Evolutionary conservation across 208 protist genomes (phyloP).

Genomic region (Porcisia deanei): DNA sequence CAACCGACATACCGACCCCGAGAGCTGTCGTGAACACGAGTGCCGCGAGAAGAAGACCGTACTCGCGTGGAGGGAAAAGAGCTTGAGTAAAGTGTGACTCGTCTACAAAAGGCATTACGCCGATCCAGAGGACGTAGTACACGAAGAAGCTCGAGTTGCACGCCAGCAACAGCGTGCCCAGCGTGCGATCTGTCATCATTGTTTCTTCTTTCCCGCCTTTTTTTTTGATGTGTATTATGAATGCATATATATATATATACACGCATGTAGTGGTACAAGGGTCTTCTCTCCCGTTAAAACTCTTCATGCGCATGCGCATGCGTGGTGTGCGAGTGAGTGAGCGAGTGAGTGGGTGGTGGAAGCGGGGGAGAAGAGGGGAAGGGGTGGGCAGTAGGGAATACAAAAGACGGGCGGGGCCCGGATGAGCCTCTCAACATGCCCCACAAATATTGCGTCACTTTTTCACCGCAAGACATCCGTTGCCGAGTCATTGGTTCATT

Average conservation of each 20-base stretch:
- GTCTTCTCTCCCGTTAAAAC: background rate
- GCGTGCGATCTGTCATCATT: slow-evolving; percentile 70
- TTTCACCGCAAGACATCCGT: background rate
- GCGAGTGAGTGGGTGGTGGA: background rate
- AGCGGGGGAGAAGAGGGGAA: background rate
- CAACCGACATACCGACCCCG: slow-evolving; percentile 42
- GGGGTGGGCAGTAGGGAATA: background rate
- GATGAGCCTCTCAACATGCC: background rate
- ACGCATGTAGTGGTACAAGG: no score
- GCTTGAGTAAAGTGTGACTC: slow-evolving; percentile 75
- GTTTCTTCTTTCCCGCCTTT: background rate
- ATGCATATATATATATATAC: background rate
- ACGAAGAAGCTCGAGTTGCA: slow-evolving; percentile 54
- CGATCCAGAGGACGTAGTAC: slow-evolving; percentile 88
- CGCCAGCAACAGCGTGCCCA: slow-evolving; percentile 55
- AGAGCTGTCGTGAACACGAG: slow-evolving; percentile 49
- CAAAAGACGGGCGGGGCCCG: background rate
- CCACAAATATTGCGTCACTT: background rate
- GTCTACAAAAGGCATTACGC: slow-evolving; percentile 80
- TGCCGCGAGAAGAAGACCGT: slow-evolving; percentile 64
- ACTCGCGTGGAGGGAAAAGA: slow-evolving; percentile 78
- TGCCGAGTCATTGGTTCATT: background rate
- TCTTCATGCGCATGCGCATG: background rate
- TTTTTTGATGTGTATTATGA: background rate
- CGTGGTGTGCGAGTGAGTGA: background rate